Evolutionary conservation across 1,284 basidiomycete species (phyloP).

Genomic region (Papiliotrema flavescens): DNA sequence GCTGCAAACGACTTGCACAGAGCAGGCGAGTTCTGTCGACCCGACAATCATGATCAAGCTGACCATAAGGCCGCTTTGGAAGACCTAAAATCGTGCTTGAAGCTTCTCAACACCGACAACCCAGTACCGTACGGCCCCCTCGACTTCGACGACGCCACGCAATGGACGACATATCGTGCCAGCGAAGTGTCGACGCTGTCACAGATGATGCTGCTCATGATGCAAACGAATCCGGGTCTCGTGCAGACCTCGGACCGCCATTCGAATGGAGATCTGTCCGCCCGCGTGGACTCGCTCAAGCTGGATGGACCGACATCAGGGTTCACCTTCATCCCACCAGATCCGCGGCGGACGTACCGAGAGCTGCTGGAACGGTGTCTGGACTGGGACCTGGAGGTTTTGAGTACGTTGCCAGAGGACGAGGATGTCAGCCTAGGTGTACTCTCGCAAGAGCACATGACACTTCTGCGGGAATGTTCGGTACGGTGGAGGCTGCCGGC

Average conservation of each 20-base stretch:
- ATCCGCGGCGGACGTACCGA: slow-evolving; percentile 79
- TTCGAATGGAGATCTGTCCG: slow-evolving; percentile 53
- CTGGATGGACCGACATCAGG: slow-evolving; percentile 14
- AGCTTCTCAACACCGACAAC: slow-evolving; percentile 80
- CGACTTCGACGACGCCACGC: slow-evolving; percentile 76
- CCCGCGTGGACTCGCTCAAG: slow-evolving; percentile 20
- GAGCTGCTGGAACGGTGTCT: slow-evolving; percentile 81
- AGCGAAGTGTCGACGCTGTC: slow-evolving; percentile 80
- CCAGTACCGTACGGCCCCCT: slow-evolving; percentile 79
- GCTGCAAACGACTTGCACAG: slow-evolving; percentile 22
- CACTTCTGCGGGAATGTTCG: slow-evolving; percentile 83
- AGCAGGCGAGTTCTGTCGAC: slow-evolving; percentile 7
- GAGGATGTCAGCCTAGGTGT: slow-evolving; percentile 96
- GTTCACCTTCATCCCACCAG: slow-evolving; percentile 76
- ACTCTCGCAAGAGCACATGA: slow-evolving; percentile 73
- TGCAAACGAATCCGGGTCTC: slow-evolving; percentile 79
- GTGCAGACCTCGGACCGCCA: slow-evolving; percentile 60
- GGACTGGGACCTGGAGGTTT: slow-evolving; percentile 78
- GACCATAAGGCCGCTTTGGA: slow-evolving; percentile 64
- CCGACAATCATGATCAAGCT: background rate
- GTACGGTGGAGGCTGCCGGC: slow-evolving; percentile 82
- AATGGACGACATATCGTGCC: slow-evolving; percentile 79
- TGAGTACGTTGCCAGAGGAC: slow-evolving; percentile 86
- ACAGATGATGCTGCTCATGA: slow-evolving; percentile 83
- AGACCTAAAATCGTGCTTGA: slow-evolving; percentile 85